A percentile compares a stretch with the other conserved stretches of the same genome.
phyloP scores from a whole-genome alignment of 2,329 filamentous ascomycete genomes.

The Colletotrichum cuscutae region DNA sequence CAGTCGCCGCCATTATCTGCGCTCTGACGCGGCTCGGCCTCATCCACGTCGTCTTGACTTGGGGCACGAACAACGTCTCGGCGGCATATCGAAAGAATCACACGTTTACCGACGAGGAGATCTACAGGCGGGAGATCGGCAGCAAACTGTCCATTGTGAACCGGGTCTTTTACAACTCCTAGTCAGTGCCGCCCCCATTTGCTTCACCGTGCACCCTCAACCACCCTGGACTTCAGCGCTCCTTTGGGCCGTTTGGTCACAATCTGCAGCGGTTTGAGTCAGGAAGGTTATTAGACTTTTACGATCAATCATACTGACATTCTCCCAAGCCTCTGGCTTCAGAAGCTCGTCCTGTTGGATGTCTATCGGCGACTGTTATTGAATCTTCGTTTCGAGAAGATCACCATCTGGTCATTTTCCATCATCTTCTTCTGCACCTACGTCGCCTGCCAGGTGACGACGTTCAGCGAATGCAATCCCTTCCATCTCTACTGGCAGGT shows the following conservation, averaged over 20 bases:
- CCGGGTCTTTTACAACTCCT: constrained; percentile 46
- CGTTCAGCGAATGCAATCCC: constrained; percentile 52
- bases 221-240: constrained; percentile 4
- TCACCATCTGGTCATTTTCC: constrained; percentile 41
- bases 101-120: constrained; percentile 43
- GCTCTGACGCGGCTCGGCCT: constrained; percentile 39
- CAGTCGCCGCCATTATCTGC: constrained; percentile 52
- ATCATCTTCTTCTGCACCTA: constrained; percentile 44
- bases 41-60: constrained; percentile 47
- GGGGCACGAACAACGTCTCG: constrained; percentile 49
- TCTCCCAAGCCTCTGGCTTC: constrained; percentile 40
- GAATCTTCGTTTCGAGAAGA: constrained; percentile 39
- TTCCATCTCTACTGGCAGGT: constrained; percentile 68
- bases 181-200: constrained; percentile 40
- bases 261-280: constrained; percentile 6
- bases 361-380: constrained; percentile 39
- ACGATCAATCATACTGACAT: constrained; percentile 6
- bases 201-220: not conserved
- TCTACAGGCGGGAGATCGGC: constrained; percentile 46
- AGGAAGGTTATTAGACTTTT: not conserved
- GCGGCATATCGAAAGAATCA: constrained; percentile 36
- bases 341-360: constrained; percentile 43
- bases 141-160: constrained; percentile 47
- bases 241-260: not conserved
- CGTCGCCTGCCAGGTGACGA: constrained; percentile 44